These are phyloP conservation scores for Penstemon newberryi DNA, from an alignment of 257 asterid genomes.

Conservation along the genomic window DNA sequence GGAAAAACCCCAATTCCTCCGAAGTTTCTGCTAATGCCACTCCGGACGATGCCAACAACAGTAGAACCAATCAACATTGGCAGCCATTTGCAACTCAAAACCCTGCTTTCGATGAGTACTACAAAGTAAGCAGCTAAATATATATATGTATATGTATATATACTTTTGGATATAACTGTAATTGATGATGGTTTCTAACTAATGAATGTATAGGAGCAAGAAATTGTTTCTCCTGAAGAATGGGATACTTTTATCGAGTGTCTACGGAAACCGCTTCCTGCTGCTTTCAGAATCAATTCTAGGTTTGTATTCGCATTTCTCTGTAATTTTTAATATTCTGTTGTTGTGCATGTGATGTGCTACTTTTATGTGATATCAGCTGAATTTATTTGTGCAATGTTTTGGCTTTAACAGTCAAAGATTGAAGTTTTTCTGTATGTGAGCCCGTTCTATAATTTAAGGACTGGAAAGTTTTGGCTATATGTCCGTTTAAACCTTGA, in stretches of 20 bases:
- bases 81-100: constrained; percentile 70
- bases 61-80: constrained; percentile 44
- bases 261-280: constrained; percentile 73
- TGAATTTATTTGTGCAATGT: not conserved
- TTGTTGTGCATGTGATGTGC: not conserved
- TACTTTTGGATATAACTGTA: not conserved
- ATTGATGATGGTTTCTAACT: not conserved
- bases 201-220: constrained; percentile 60
- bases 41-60: constrained; percentile 30
- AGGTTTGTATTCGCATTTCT: constrained; percentile 45
- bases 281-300: constrained; percentile 93
- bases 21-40: constrained; percentile 43
- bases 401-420: not conserved
- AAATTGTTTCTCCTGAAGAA: constrained; percentile 65
- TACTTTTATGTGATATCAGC: constrained; percentile 1
- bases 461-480: not conserved
- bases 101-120: constrained; percentile 78
- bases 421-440: not conserved
- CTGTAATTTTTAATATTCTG: not conserved
- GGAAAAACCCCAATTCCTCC: constrained; percentile 74
- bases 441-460: not conserved
- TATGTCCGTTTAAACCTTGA: not conserved
- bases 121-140: constrained; percentile 50
- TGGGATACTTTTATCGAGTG: constrained; percentile 75
- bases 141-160: not conserved